These are phyloP conservation scores for Macrocystidia cucumis DNA, from an alignment of 1,284 basidiomycete genomes.

Conservation along the genomic window DNA sequence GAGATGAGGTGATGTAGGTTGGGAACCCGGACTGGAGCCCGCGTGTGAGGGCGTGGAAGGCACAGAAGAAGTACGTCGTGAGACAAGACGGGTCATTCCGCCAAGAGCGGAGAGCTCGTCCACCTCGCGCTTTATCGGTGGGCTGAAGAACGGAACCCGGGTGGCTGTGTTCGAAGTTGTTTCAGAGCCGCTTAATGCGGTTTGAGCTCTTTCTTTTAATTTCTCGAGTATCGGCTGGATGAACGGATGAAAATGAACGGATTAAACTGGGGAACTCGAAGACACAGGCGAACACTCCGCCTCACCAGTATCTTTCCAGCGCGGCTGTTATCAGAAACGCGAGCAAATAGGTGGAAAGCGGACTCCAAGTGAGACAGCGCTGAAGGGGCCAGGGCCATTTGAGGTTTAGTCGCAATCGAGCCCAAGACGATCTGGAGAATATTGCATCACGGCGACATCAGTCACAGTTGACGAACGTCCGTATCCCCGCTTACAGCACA, in stretches of 20 bases:
- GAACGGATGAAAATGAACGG: slow-evolving; percentile 5
- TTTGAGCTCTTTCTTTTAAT: slow-evolving; percentile 42
- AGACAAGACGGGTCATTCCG: slow-evolving; percentile 53
- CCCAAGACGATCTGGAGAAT: slow-evolving; percentile 53
- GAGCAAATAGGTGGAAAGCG: slow-evolving; percentile 48
- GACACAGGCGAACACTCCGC: slow-evolving; percentile 5
- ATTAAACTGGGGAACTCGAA: slow-evolving; percentile 1
- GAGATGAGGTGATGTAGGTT: slow-evolving; percentile 21
- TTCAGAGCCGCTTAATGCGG: slow-evolving; percentile 20
- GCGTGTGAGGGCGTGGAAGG: slow-evolving; percentile 37
- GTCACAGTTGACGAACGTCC: slow-evolving; percentile 3
- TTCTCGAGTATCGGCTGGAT: slow-evolving; percentile 53
- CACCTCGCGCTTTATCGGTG: slow-evolving; percentile 43
- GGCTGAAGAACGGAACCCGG: slow-evolving; percentile 19
- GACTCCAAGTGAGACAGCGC: slow-evolving; percentile 57
- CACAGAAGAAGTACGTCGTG: slow-evolving; percentile 36
- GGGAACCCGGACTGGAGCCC: slow-evolving; percentile 28
- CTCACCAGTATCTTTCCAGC: slow-evolving; percentile 54
- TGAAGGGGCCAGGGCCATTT: slow-evolving; percentile 53
- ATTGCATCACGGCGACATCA: too few relatives aligned
- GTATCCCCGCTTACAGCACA: slow-evolving; percentile 40
- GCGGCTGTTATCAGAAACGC: slow-evolving; percentile 41
- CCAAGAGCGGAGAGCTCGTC: slow-evolving; percentile 53
- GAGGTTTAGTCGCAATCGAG: slow-evolving; percentile 55
- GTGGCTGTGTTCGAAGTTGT: slow-evolving; percentile 16